Conservation (phyloP, 1,139 yeast genomes). For the Blastobotrys arbuscula region DNA sequence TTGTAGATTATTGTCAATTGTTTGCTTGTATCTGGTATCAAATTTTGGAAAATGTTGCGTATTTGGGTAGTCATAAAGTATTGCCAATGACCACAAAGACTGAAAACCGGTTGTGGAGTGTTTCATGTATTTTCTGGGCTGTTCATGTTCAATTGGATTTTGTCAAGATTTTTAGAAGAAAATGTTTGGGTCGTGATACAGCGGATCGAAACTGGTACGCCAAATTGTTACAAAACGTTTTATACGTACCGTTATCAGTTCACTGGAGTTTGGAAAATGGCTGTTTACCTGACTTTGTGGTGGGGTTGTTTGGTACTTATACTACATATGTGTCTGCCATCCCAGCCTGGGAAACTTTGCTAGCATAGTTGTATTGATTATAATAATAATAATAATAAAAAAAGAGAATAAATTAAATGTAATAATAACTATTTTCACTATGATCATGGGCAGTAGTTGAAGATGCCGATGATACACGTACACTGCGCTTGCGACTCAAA, state of each 20-base stretch:
- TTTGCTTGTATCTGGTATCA: conserved; percentile 36
- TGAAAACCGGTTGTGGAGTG: conserved; percentile 35
- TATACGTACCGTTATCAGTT: conserved; percentile 39
- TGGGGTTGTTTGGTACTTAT: conserved; percentile 38
- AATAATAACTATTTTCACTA: conserved; percentile 7
- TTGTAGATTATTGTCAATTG: conserved; percentile 32
- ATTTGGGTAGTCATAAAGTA: conserved; percentile 36
- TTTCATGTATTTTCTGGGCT: conserved; percentile 40
- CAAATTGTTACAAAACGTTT: conserved; percentile 33
- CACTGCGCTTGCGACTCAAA: neutral
- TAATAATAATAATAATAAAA: neutral
- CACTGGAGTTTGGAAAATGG: conserved; percentile 42
- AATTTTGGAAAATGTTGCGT: conserved; percentile 39
- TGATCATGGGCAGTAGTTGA: neutral
- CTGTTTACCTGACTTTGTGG: conserved; percentile 30
- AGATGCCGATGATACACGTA: neutral
- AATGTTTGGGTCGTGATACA: conserved; percentile 9
- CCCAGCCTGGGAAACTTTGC: conserved; percentile 23
- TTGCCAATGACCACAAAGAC: conserved; percentile 26
- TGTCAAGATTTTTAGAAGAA: conserved; percentile 18
- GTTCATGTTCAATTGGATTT: conserved; percentile 37
- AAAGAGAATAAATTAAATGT: conserved; percentile 5
- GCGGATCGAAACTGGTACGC: conserved; percentile 23
- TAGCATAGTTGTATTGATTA: conserved; percentile 1
- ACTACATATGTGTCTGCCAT: conserved; percentile 30